Conservation (phyloP, 2,329 filamentous ascomycete species). For the Sphaerostilbella broomeana region DNA sequence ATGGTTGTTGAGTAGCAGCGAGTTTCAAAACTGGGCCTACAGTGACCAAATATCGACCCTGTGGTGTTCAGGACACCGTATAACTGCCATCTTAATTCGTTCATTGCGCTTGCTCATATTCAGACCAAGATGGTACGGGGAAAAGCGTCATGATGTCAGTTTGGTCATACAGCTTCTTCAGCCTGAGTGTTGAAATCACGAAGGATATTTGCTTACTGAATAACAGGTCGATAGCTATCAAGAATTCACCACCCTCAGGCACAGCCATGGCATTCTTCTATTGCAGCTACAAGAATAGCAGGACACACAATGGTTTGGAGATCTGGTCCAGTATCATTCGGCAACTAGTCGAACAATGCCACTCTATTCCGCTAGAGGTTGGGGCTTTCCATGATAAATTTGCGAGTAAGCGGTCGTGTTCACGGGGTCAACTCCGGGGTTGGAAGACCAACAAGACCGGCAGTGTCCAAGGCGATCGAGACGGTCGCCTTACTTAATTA, state of each 20-base stretch:
- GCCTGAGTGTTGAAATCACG: neutral
- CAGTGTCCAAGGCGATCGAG: too few relatives aligned
- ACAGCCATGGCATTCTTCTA: neutral
- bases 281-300: neutral
- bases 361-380: slow-evolving; percentile 10
- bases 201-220: neutral
- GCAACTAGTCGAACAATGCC: neutral
- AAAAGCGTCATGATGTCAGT: slow-evolving; percentile 7
- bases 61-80: slow-evolving; percentile 14
- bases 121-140: slow-evolving; percentile 12
- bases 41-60: neutral
- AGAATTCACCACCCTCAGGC: neutral
- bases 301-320: slow-evolving; percentile 5
- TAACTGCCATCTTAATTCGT: neutral
- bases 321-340: neutral
- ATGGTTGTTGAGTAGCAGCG: neutral
- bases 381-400: neutral
- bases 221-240: neutral
- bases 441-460: too few relatives aligned
- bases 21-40: neutral
- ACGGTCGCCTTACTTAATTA: too few relatives aligned
- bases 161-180: too few relatives aligned
- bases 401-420: too few relatives aligned
- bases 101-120: slow-evolving; percentile 4
- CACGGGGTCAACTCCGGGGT: too few relatives aligned